phyloP scores from a whole-genome alignment of 1,139 yeast species.

The Geotrichum phurueaensis region DNA sequence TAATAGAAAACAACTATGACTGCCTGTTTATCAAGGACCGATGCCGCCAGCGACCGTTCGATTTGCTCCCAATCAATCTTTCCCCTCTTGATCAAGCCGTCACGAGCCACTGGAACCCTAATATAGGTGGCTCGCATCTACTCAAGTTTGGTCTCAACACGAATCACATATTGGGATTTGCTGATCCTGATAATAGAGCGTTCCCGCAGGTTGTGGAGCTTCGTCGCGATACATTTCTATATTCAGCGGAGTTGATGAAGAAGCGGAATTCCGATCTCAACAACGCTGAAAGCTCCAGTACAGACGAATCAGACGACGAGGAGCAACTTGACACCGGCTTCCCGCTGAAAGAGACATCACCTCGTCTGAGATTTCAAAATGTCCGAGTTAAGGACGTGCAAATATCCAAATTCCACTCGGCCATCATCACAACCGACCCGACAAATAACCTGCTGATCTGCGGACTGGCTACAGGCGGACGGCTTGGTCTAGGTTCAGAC shows the following conservation, averaged over 20 bases:
- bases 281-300: neutral
- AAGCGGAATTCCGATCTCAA: neutral
- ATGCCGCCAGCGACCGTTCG: conserved; percentile 48
- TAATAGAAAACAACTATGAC: conserved; percentile 42
- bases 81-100: conserved; percentile 32
- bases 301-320: conserved; percentile 7
- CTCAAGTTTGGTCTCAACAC: conserved; percentile 62
- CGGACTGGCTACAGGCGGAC: conserved; percentile 68
- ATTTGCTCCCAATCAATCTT: conserved; percentile 47
- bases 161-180: conserved; percentile 61
- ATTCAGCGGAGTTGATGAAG: neutral
- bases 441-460: conserved; percentile 48
- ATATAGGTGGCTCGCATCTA: conserved; percentile 51
- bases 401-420: conserved; percentile 63
- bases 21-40: conserved; percentile 59
- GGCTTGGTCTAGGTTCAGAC: conserved; percentile 53
- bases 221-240: conserved; percentile 16
- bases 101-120: conserved; percentile 30
- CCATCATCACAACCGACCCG: conserved; percentile 49
- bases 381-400: conserved; percentile 41
- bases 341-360: conserved; percentile 9
- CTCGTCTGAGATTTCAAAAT: conserved; percentile 25
- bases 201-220: conserved; percentile 35
- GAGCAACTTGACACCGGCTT: conserved; percentile 2
- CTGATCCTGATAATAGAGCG: conserved; percentile 56